A percentile compares a stretch with the other conserved stretches of the same genome.
Evolutionary conservation across 176 grass and related monocot genomes (phyloP).

Genomic region (Pontederia crassipes): DNA sequence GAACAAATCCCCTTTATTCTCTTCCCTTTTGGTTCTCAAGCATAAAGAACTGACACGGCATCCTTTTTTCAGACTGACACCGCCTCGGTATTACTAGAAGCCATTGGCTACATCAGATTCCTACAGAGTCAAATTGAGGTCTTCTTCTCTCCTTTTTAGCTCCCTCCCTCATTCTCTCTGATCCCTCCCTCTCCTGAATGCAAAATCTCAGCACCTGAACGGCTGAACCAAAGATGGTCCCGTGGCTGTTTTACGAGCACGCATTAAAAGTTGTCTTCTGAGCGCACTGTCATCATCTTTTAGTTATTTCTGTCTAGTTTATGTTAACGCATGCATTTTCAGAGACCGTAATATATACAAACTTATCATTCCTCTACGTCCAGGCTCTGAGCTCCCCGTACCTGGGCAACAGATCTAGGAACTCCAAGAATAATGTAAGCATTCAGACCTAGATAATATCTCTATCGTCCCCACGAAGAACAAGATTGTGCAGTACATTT

Average conservation of each 20-base stretch:
- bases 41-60: conserved; percentile 20
- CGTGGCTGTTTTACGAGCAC: neutral
- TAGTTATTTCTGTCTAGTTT: conserved; percentile 20
- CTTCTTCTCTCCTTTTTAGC: conserved; percentile 13
- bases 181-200: neutral
- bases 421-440: conserved; percentile 16
- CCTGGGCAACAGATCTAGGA: conserved; percentile 23
- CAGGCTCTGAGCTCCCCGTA: conserved; percentile 95
- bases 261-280: conserved; percentile 33
- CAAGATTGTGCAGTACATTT: conserved; percentile 19
- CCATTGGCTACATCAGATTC: conserved; percentile 99
- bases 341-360: conserved; percentile 17
- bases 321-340: conserved; percentile 13
- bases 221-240: no score
- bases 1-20: no score
- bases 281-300: conserved; percentile 16
- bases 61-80: conserved; percentile 91
- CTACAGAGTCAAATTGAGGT: conserved; percentile 99
- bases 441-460: conserved; percentile 19
- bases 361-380: conserved; percentile 17
- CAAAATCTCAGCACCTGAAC: neutral
- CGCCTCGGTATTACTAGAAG: conserved; percentile 96
- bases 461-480: conserved; percentile 1
- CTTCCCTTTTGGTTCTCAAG: neutral
- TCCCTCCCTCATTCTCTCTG: neutral